Evolutionary conservation across 1,284 basidiomycete genomes (phyloP).

Genomic region (Rhodotorula sp.): DNA sequence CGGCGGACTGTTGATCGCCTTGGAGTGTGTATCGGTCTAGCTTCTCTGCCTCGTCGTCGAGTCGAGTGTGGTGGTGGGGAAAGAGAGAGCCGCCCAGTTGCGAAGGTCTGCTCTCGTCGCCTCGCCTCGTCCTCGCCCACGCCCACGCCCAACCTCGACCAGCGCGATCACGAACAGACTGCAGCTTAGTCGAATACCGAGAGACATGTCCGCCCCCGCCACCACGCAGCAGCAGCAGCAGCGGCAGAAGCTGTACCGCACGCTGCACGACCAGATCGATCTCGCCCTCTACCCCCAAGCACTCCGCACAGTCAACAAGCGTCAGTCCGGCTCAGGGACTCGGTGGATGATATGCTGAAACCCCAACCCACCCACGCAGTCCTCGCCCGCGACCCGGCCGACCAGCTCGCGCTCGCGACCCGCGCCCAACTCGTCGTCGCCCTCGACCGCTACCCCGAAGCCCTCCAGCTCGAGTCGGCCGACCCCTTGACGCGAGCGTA

Average conservation of each 20-base stretch:
- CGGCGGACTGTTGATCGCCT: too few species aligned
- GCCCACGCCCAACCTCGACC: too few species aligned
- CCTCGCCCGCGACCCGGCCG: conserved; percentile 33
- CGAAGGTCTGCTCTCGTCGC: too few species aligned
- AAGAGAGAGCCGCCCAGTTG: too few species aligned
- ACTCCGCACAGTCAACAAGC: conserved; percentile 21
- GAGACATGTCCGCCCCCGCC: not conserved
- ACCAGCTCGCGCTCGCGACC: conserved; percentile 33
- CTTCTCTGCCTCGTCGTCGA: too few species aligned
- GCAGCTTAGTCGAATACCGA: too few species aligned
- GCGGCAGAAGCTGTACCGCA: conserved; percentile 24
- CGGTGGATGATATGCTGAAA: too few species aligned
- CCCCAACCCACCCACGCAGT: conserved; percentile 24
- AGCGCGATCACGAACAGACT: too few species aligned
- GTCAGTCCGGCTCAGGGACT: not conserved
- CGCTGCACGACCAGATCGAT: conserved; percentile 34
- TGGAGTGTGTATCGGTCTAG: too few species aligned
- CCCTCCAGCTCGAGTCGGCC: not conserved
- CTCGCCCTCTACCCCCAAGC: conserved; percentile 14
- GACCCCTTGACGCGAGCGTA: conserved; percentile 23
- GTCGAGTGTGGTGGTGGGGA: too few species aligned
- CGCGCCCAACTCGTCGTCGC: conserved; percentile 40
- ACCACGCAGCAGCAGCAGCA: not conserved
- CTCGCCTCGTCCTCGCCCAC: too few species aligned
- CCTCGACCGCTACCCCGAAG: conserved; percentile 37